Evolutionary conservation across 306 rosid species (phyloP).

Genomic region (Cyclanthera cordifolia): DNA sequence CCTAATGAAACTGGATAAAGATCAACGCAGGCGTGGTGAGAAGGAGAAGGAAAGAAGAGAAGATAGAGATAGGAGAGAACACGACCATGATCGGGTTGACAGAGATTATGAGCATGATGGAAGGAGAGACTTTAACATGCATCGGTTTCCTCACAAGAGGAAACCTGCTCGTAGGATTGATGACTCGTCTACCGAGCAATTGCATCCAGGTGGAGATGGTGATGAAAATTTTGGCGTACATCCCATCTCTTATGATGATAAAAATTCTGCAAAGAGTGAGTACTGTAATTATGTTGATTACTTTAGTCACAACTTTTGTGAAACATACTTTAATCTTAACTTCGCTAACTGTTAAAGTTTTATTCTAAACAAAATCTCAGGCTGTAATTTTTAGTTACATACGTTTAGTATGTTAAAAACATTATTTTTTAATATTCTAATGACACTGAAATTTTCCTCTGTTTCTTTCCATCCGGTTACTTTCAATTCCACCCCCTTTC

Average conservation of each 20-base stretch:
- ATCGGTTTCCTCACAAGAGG: conserved; percentile 48
- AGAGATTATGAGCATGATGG: conserved; percentile 72
- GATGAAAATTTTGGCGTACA: conserved; percentile 55
- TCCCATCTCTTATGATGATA: conserved; percentile 59
- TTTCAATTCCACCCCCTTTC: not conserved
- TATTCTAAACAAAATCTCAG: not conserved
- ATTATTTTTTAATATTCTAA: not conserved
- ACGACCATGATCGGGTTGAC: conserved; percentile 52
- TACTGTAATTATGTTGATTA: conserved; percentile 9
- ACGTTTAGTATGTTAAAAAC: not conserved
- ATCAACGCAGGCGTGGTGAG: conserved; percentile 67
- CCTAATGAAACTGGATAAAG: conserved; percentile 59
- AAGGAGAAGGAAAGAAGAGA: conserved; percentile 78
- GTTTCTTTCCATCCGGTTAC: not conserved
- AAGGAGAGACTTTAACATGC: conserved; percentile 48
- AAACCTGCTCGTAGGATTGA: conserved; percentile 54
- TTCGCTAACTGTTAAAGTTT: not conserved
- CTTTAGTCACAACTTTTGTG: not conserved
- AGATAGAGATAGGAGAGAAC: conserved; percentile 71
- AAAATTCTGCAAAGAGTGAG: conserved; percentile 69
- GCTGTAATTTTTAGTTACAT: not conserved
- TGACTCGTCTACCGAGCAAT: conserved; percentile 57
- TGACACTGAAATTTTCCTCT: not conserved
- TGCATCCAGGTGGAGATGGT: conserved; percentile 52
- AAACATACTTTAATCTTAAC: not conserved